Evolutionary conservation across 345 rosid genomes (phyloP).

Genomic region (Noccaea bulbosa): DNA sequence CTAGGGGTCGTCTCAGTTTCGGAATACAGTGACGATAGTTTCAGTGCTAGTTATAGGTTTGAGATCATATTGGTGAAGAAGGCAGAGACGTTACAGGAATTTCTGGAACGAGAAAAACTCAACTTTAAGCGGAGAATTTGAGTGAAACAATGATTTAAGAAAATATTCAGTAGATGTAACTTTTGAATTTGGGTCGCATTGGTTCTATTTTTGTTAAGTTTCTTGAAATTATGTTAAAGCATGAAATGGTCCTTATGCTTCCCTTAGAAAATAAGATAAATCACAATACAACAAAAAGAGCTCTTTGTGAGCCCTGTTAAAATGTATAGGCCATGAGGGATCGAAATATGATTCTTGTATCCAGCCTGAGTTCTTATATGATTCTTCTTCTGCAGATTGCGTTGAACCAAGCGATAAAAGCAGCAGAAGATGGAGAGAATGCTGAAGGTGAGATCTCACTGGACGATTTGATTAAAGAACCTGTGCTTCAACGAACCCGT

Average conservation of each 20-base stretch:
- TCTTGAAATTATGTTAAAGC: not conserved
- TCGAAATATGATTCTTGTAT: not conserved
- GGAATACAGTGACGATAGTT: not conserved
- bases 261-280: not conserved
- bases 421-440: conserved; percentile 54
- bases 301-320: not conserved
- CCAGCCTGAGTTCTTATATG: not conserved
- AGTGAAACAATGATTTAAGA: not conserved
- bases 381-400: conserved; percentile 52
- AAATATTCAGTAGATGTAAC: not conserved
- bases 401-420: conserved; percentile 62
- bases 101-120: not conserved
- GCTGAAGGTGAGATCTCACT: conserved; percentile 42
- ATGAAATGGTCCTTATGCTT: not conserved
- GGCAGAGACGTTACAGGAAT: not conserved
- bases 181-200: not conserved
- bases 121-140: not conserved
- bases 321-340: not conserved
- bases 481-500: conserved; percentile 56
- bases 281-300: not conserved
- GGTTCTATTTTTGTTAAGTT: not conserved
- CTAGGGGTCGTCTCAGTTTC: not conserved
- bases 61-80: not conserved
- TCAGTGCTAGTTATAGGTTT: conserved; percentile 10
- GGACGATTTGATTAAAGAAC: conserved; percentile 54